These are phyloP conservation scores for Trichoderma erinaceum DNA, from an alignment of 495 filamentous ascomycete species.

Conservation along the genomic window DNA sequence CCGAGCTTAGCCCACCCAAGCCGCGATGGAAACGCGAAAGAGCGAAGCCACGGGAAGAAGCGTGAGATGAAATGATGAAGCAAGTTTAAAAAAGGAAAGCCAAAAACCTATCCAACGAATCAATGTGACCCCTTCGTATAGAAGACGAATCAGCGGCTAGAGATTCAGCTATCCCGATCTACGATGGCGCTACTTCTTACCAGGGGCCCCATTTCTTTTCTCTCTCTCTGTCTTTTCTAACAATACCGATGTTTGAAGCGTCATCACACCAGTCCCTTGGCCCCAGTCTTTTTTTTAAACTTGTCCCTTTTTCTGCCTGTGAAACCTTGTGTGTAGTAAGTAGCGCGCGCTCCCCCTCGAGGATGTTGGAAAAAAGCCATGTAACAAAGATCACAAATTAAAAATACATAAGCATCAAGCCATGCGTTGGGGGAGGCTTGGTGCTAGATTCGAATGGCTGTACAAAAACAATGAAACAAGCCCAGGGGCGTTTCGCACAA, in stretches of 20 bases:
- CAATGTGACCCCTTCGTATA: neutral
- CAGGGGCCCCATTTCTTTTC: neutral
- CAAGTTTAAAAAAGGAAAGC: neutral
- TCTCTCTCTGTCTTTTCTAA: neutral
- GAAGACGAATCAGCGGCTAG: neutral
- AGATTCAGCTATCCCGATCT: conserved; percentile 14
- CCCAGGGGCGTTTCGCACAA: neutral
- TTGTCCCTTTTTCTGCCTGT: no score
- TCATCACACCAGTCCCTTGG: neutral
- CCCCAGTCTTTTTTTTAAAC: neutral
- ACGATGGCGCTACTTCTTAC: conserved; percentile 11
- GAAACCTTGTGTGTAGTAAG: no score
- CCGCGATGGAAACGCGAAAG: conserved; percentile 4
- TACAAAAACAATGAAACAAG: neutral
- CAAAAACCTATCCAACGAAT: neutral
- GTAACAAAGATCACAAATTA: no score
- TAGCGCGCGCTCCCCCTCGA: no score
- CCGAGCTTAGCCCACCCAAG: neutral
- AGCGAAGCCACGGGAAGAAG: neutral
- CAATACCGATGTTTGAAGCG: neutral
- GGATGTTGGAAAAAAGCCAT: no score
- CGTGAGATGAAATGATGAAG: neutral
- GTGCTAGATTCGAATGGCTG: neutral
- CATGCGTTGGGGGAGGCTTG: no score
- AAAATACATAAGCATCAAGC: no score